Evolutionary conservation across 2,329 filamentous ascomycete genomes (phyloP), one percentile per base, ranked within the genome.

Genomic region (Calonectria multiphialidica): DNA sequence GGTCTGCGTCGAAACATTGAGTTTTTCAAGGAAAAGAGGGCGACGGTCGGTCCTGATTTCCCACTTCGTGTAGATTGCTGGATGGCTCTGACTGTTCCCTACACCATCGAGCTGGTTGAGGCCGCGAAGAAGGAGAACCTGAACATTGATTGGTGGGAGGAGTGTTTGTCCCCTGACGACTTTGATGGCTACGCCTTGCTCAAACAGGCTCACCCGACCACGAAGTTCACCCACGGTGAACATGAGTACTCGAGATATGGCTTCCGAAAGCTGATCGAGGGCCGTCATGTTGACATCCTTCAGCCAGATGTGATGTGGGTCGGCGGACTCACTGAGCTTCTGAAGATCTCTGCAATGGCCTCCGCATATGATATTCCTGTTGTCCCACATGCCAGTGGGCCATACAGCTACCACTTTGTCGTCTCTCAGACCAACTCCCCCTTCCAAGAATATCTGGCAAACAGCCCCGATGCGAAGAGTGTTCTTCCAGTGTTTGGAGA

Each of bases 261-360:
- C 33, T 98, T 98, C 90, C 94, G 96, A 77, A 97, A 98, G 87
- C 90, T 98, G 49, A 93, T 98, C 74, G 95, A 98, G 85, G 93
- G 93, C 68, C 94, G 95, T 76, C 97, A 98, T 84, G 87, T 98
- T 72, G 95, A 98, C 83, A 98, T 98, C 78, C 92, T 98, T 80
- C 96, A 98, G 86, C 96, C 96, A 15, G 96, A 98, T 81, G 95
- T 98, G 75, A 98, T 98, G 96, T 98, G 96, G 96, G 91, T 98
- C 16, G 96, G 96, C 74, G 96, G 96, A 74, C 84, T 98, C 88
- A 98, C 96, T 1, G 96, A 98, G 85, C 89, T 98, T 70, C 91
- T 98, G 76, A 97, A 95, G 85, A 93, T 98, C 64, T 90, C 95
- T 18, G 93, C 95, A 66, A 93, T 97, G 90, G 96, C 96, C 5